Conservation (phyloP, 208 protist genomes). For the Polymyxa betae region DNA sequence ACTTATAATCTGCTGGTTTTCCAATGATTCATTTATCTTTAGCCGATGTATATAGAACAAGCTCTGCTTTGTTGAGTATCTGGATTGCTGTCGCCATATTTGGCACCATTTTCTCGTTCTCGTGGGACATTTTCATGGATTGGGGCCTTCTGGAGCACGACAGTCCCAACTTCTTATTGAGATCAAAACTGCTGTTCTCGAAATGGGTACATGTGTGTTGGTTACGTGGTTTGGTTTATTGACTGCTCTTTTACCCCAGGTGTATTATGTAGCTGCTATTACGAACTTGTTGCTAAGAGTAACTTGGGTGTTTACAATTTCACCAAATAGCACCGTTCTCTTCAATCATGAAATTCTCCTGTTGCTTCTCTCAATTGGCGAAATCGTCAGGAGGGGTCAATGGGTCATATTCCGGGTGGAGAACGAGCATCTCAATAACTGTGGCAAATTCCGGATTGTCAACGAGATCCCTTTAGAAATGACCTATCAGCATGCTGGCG, state of each 20-base stretch:
- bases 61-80: background rate
- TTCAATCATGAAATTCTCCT: slow-evolving; percentile 44
- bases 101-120: slow-evolving; percentile 3
- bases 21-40: background rate
- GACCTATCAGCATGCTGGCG: background rate
- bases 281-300: slow-evolving; percentile 46
- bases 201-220: background rate
- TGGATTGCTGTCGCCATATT: slow-evolving; percentile 30
- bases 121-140: slow-evolving; percentile 51
- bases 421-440: slow-evolving; percentile 58
- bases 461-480: slow-evolving; percentile 47
- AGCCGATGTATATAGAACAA: background rate
- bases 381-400: background rate
- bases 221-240: background rate
- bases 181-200: slow-evolving; percentile 36
- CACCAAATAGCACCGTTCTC: slow-evolving; percentile 37
- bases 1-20: background rate
- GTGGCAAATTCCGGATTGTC: slow-evolving; percentile 48
- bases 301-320: slow-evolving; percentile 51
- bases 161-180: background rate
- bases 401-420: slow-evolving; percentile 54
- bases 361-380: background rate
- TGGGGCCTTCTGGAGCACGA: slow-evolving; percentile 31
- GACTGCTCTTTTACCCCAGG: background rate
- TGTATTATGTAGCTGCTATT: slow-evolving; percentile 34